Evolutionary conservation across 129 eudicot genomes (phyloP), one percentile per base, ranked within the genome.

Genomic region (Pulicaria dysenterica): DNA sequence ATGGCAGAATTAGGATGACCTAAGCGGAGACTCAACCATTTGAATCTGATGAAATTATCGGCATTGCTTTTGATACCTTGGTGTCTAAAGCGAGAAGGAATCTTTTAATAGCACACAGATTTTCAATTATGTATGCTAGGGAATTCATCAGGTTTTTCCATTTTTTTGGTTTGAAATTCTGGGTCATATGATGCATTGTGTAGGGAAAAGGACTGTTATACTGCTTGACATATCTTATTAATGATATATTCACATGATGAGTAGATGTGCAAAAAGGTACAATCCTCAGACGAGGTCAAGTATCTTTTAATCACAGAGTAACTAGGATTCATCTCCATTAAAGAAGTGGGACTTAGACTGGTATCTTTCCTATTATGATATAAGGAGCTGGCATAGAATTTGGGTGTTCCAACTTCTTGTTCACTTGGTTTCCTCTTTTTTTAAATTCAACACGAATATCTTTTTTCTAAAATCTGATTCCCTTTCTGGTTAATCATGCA

Each of bases 401-500:
- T n/a, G n/a, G n/a, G n/a, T n/a, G n/a, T n/a, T n/a, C n/a, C n/a
- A n/a, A n/a, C n/a, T n/a, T n/a, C n/a, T n/a, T n/a, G n/a, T n/a
- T n/a, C n/a, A n/a, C n/a, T n/a, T n/a, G n/a, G n/a, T n/a, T n/a
- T n/a, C n/a, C n/a, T n/a, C n/a, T n/a, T n/a, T n/a, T n/a, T n/a
- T n/a, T n/a, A n/a, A n/a, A n/a, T n/a, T n/a, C n/a, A n/a, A n/a
- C n/a, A n/a, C n/a, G n/a, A n/a, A n/a, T n/a, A n/a, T n/a, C 15
- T 53, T 40, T 17, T 16, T 51, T 39, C 4, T 55, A 24, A 53
- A 42, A 48, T 43, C 31, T 24, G 31, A 24, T 24, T 24, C 31
- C 9, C 3, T 42, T 45, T 42, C 4, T 34, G 75, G 14, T 34
- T 64, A 9, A 42, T 69, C 8, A 36, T 77, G 75, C 77, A 89